phyloP scores from a whole-genome alignment of 441 rosid genomes.

The Euphorbia neoarborescens region DNA sequence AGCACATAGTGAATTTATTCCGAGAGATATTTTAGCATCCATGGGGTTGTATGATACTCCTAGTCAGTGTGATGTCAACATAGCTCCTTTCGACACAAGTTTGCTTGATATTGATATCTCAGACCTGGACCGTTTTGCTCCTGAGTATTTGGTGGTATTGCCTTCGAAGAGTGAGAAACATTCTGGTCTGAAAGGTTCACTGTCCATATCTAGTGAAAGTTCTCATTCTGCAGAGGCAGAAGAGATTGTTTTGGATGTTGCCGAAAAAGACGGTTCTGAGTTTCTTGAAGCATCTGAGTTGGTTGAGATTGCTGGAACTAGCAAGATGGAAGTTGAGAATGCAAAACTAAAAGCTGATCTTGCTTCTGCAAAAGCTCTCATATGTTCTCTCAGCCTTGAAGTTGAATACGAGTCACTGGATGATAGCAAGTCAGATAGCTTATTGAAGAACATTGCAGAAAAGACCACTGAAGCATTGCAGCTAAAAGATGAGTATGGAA shows the following conservation, averaged over 20 bases:
- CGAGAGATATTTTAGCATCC: slow-evolving; percentile 67
- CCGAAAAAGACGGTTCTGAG: slow-evolving; percentile 43
- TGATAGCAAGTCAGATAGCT: slow-evolving; percentile 48
- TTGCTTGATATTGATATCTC: slow-evolving; percentile 75
- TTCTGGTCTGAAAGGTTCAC: slow-evolving; percentile 45
- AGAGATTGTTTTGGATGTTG: slow-evolving; percentile 34
- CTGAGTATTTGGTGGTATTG: slow-evolving; percentile 60
- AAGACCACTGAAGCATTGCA: slow-evolving; percentile 84
- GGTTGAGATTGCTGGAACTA: slow-evolving; percentile 87
- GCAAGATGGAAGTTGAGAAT: slow-evolving; percentile 96
- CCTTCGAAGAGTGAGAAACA: slow-evolving; percentile 48
- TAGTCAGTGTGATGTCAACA: slow-evolving; percentile 84
- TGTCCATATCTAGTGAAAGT: slow-evolving; percentile 57
- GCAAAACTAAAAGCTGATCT: slow-evolving; percentile 95
- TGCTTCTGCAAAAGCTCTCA: slow-evolving; percentile 82
- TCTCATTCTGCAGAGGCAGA: slow-evolving; percentile 52
- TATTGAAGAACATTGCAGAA: slow-evolving; percentile 68
- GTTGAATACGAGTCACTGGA: slow-evolving; percentile 57
- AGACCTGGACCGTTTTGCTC: slow-evolving; percentile 76
- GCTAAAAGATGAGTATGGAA: slow-evolving; percentile 66
- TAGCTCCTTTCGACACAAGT: slow-evolving; percentile 74
- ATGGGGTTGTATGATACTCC: slow-evolving; percentile 90
- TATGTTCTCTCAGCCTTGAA: slow-evolving; percentile 64
- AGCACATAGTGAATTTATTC: slow-evolving; percentile 55
- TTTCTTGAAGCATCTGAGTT: slow-evolving; percentile 58